Conservation (phyloP, 305 asterid species). For the Stenogyne calaminthoides region DNA sequence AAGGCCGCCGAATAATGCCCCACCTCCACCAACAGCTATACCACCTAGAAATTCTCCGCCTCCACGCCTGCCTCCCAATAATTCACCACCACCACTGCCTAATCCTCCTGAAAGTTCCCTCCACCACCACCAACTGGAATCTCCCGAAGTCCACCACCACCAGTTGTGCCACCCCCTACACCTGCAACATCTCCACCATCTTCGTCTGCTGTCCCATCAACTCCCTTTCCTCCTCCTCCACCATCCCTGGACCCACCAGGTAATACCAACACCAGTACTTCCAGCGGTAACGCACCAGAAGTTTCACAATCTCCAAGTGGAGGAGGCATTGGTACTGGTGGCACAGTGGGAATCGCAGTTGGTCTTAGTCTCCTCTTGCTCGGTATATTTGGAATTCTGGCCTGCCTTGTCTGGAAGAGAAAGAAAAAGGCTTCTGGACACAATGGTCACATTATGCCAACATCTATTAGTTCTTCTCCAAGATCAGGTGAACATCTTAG, state of each 20-base stretch:
- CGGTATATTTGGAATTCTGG: slow-evolving; percentile 48
- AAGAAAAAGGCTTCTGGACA: slow-evolving; percentile 59
- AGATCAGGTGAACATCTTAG: slow-evolving; percentile 48
- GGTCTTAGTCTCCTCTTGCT: slow-evolving; percentile 49
- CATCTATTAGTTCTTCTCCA: slow-evolving; percentile 50
- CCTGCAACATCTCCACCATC: slow-evolving; percentile 37
- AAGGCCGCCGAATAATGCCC: slow-evolving; percentile 36
- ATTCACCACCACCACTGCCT: slow-evolving; percentile 43
- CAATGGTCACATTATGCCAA: slow-evolving; percentile 62
- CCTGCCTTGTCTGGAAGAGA: slow-evolving; percentile 58
- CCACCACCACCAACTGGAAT: slow-evolving; percentile 40
- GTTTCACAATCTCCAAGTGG: slow-evolving; percentile 39
- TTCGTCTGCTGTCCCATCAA: slow-evolving; percentile 38
- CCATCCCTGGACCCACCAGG: slow-evolving; percentile 42
- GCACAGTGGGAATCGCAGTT: slow-evolving; percentile 50
- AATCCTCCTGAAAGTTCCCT: slow-evolving; percentile 45
- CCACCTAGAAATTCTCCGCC: slow-evolving; percentile 30
- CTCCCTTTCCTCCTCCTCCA: slow-evolving; percentile 37
- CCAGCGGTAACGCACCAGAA: slow-evolving; percentile 40
- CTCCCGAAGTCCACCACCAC: slow-evolving; percentile 47
- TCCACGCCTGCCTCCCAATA: slow-evolving; percentile 31
- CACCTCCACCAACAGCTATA: slow-evolving; percentile 46
- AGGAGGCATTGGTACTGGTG: slow-evolving; percentile 60
- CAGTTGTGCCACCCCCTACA: slow-evolving; percentile 31
- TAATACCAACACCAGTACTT: slow-evolving; percentile 33